Base-by-base conservation (phyloP, 2,329 filamentous ascomycete genomes). In the Orbilia quercus region DNA sequence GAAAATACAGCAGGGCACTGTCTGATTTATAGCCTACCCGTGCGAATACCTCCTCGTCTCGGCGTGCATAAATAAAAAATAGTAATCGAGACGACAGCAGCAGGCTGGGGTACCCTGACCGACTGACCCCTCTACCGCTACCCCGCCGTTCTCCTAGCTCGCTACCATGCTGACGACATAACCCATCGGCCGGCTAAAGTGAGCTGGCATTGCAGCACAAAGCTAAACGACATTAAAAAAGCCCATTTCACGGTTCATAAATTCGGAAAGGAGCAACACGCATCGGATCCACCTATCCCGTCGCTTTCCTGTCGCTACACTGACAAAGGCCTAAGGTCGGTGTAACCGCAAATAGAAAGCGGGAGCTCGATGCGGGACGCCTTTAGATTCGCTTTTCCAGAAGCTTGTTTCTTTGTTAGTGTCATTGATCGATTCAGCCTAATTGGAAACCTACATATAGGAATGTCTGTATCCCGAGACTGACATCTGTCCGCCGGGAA, bases 121-220 rank as follows among this genome's bases (percentile, higher is more conserved):
- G 31, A 31, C 45, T 50, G 22, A 36, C 42, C 42, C 14, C 42
- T 45, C 20, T 12, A 22, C 42, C 28, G 31, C 34, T 63, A 53
- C 45, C 47, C 48, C 59, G 38, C 59, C 59, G 42, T 63, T 7
- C 25, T 31, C 7, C 14, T 18, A 42, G 18, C 31, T 69, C 64
- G 64, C 64, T 60, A 55, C 55, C 47, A 69, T 62, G 64, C 64
- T 55, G 64, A 69, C n/a, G n/a, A n/a, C n/a, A n/a, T n/a, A 67
- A 48, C 44, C 11, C 51, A 34, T 47, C 40, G 16, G 40, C 54
- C 64, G 54, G 64, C 28, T 69, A 60, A 69, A 69, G 51, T 69
- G 64, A 48, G 64, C 54, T 69, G 64, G 55, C 64, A 62, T 38
- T 59, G 51, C 38, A 55, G 55, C 36, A 7, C 36, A 40, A 40